Base-by-base conservation (phyloP, 768 basidiomycete genomes). In the Leccinum aurantiacum region DNA sequence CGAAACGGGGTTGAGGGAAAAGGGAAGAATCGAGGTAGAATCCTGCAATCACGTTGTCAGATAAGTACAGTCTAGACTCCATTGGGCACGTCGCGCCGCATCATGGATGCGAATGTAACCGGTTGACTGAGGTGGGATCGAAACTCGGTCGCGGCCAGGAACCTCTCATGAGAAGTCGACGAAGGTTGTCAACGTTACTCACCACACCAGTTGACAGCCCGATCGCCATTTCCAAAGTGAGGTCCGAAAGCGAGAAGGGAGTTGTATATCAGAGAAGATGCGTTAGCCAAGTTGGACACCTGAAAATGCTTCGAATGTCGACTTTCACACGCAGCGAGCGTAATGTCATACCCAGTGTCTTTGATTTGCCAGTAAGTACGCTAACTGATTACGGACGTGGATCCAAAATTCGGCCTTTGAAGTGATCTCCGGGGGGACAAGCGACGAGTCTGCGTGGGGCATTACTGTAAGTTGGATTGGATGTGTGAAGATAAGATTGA, bases 181-280 rank as follows among this genome's bases (percentile, higher is more conserved):
- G 55, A 22, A 58, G n/a, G 29, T 51, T n/a, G 17, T 25, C 24
- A n/a, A 25, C 22, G 37, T 7, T 29, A 75, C 91, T 77, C 66
- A 95, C 95, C 95, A 77, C 89, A 89, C 95, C 95, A 98, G 70
- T 96, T 96, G 22, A 96, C 91, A 3, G 89, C 84, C 56, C 85
- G 82, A 38, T 82, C 76, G 5, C 73, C 77, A 37, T 68, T 67
- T 29, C 91, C 92, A 65, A 91, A 94, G 67, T 83, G 76, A 25
- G 80, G 68, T 13, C 78, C 75, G 63, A 88, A 95, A 15, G 85
- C 86, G 51, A 84, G 81, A 50, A 95, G 81, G 11, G 90, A 81
- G 66, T 88, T 85, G 77, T 86, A 96, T 47, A 97, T 82, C 54
- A 95, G 74, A 7, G 92, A 86, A 25, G 92, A 84, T 0, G 91